These are phyloP conservation scores for Cynara cardunculus DNA, from an alignment of 129 eudicot genomes.

Conservation along the genomic window DNA sequence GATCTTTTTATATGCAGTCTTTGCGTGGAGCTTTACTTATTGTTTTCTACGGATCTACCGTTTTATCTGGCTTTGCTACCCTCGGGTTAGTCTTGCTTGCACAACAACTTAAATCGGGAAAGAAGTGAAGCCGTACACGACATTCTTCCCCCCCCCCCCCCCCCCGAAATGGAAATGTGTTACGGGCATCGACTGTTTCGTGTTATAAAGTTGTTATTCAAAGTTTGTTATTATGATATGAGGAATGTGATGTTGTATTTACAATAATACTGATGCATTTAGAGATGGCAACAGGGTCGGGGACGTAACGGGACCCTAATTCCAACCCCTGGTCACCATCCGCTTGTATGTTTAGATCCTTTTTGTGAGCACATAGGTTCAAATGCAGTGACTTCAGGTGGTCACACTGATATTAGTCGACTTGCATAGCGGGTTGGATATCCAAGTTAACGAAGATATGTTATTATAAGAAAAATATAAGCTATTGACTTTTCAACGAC, in stretches of 20 bases:
- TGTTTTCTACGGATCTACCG: conserved; percentile 53
- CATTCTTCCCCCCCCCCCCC: neutral
- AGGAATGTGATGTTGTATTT: neutral
- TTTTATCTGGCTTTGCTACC: conserved; percentile 60
- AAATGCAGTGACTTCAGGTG: too few relatives aligned
- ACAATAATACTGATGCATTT: too few relatives aligned
- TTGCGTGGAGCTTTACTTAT: conserved; percentile 69
- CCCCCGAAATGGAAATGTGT: neutral
- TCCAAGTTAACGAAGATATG: too few relatives aligned
- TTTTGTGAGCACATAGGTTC: too few relatives aligned
- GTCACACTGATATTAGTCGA: too few relatives aligned
- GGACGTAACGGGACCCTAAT: too few relatives aligned
- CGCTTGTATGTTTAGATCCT: too few relatives aligned
- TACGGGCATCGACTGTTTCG: neutral
- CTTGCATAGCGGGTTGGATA: too few relatives aligned
- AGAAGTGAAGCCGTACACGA: conserved; percentile 36
- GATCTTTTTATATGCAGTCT: conserved; percentile 47
- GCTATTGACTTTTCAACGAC: too few relatives aligned
- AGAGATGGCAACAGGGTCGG: too few relatives aligned
- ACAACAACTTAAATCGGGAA: conserved; percentile 52
- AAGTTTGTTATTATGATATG: neutral
- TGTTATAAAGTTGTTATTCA: neutral
- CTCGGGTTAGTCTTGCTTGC: conserved; percentile 59
- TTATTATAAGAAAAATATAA: too few relatives aligned
- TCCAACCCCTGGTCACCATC: too few relatives aligned